Base-by-base conservation (phyloP, 495 filamentous ascomycete genomes). In the Penicillium arizonense region DNA sequence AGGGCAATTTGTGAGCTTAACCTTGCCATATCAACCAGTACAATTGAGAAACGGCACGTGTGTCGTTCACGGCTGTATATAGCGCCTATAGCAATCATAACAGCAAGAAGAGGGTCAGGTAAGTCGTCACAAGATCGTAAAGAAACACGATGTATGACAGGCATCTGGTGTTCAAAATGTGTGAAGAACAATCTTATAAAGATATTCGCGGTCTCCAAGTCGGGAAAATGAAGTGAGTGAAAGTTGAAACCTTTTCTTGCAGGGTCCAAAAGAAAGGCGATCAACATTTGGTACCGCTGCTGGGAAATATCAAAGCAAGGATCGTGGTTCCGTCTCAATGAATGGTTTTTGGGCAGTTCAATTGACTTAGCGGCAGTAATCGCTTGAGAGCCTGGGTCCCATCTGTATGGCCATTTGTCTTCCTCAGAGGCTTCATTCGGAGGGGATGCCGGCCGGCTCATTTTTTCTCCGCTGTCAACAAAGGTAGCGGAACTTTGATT, bases 361-460 rank as follows among this genome's bases (percentile, higher is more conserved):
- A 52, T 45, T n/a, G 50, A 32, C 33, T 52, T 52, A 6, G 40
- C 40, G 30, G 50, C 30, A 9, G 50, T 52, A 23, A 52, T 52
- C 10, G 50, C 33, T 28, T 26, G 50, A 30, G 50, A 52, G 2
- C 33, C 50, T 12, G 50, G 50, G n/a, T 52, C 34, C 50, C 50
- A 52, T 16, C 24, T 52, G 16, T 39, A 52, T 14, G 50, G 50
- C 50, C 50, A 52, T 45, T 41, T 43, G 24, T 52, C 50, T 26
- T 52, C 50, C 16, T 52, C 41, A 12, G 50, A 52, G n/a, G 50
- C 50, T 39, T 52, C 50, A 32, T 52, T 52, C 12, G 50, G 50
- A 30, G 50, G 50, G 0, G 41, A 45, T 35, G 12, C 14, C 5
- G 50, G 41, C 24, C 40, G 40, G 14, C 11, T 23, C 13, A 37